A percentile compares a stretch with the other conserved stretches of the same genome.
Evolutionary conservation across 2,329 filamentous ascomycete species (phyloP).

Genomic region (Colletotrichum echinochloae): DNA sequence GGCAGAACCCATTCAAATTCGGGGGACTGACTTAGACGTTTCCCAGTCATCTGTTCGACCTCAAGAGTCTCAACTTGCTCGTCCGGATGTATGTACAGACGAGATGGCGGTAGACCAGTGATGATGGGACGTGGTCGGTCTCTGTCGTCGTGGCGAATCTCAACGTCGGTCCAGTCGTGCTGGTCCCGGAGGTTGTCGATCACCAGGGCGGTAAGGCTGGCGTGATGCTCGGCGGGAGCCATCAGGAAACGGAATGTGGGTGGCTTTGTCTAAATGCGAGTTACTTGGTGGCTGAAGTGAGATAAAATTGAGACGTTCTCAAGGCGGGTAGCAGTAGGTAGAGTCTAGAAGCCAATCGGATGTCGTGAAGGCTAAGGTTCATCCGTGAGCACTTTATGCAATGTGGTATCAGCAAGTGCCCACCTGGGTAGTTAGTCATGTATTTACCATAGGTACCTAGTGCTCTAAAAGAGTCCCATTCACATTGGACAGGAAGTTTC

Average conservation of each 20-base stretch:
- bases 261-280: neutral
- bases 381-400: neutral
- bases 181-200: slow-evolving; percentile 79
- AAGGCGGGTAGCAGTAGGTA: neutral
- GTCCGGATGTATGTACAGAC: slow-evolving; percentile 84
- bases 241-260: neutral
- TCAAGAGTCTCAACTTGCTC: slow-evolving; percentile 82
- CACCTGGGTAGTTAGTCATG: neutral
- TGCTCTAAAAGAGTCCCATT: neutral
- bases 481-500: no score
- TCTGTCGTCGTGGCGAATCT: slow-evolving; percentile 57
- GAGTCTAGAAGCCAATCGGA: neutral
- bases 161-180: slow-evolving; percentile 78
- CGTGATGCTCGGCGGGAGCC: slow-evolving; percentile 22
- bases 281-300: neutral
- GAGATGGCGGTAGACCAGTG: slow-evolving; percentile 77
- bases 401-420: neutral
- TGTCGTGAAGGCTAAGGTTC: neutral
- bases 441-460: neutral
- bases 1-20: slow-evolving; percentile 84
- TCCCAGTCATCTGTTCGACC: slow-evolving; percentile 62
- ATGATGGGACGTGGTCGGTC: slow-evolving; percentile 72
- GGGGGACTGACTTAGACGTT: slow-evolving; percentile 60
- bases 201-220: slow-evolving; percentile 59
- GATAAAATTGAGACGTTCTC: slow-evolving; percentile 5